Percentiles rank a stretch among this genome's conserved stretches.
Conservation (phyloP, 768 basidiomycete genomes). For the Boletus rubropictus region DNA sequence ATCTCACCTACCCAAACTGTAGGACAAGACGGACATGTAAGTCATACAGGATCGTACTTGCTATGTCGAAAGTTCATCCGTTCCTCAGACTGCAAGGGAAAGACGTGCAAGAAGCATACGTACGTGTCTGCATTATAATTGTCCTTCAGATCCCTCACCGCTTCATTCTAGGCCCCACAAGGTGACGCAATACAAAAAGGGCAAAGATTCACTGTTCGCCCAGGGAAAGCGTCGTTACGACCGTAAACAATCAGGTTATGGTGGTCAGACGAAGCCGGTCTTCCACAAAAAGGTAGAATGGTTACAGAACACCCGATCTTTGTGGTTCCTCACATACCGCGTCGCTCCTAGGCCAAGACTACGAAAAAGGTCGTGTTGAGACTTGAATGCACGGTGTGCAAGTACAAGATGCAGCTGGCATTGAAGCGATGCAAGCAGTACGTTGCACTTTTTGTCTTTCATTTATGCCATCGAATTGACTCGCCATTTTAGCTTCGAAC, state of each 20-base stretch:
- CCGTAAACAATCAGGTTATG: slow-evolving; percentile 97
- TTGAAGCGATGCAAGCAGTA: slow-evolving; percentile 99
- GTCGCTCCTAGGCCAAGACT: slow-evolving; percentile 73
- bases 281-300: slow-evolving; percentile 93
- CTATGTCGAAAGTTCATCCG: slow-evolving; percentile 1
- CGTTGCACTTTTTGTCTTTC: slow-evolving; percentile 29
- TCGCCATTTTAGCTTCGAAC: slow-evolving; percentile 71
- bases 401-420: slow-evolving; percentile 94
- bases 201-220: slow-evolving; percentile 95
- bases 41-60: slow-evolving; percentile 23
- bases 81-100: slow-evolving; percentile 84
- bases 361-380: slow-evolving; percentile 99
- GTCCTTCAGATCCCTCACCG: not conserved
- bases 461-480: not conserved
- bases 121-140: slow-evolving; percentile 37
- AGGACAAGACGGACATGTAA: slow-evolving; percentile 96
- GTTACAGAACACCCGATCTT: not conserved
- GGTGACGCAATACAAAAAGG: slow-evolving; percentile 99
- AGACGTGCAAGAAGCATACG: slow-evolving; percentile 96
- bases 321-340: not conserved
- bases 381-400: slow-evolving; percentile 97
- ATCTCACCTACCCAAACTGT: slow-evolving; percentile 3
- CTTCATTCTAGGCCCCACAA: slow-evolving; percentile 78
- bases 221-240: slow-evolving; percentile 99
- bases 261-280: slow-evolving; percentile 99